phyloP scores from a whole-genome alignment of 352 stramenopile species.

The Phytopythium kandeliae region DNA sequence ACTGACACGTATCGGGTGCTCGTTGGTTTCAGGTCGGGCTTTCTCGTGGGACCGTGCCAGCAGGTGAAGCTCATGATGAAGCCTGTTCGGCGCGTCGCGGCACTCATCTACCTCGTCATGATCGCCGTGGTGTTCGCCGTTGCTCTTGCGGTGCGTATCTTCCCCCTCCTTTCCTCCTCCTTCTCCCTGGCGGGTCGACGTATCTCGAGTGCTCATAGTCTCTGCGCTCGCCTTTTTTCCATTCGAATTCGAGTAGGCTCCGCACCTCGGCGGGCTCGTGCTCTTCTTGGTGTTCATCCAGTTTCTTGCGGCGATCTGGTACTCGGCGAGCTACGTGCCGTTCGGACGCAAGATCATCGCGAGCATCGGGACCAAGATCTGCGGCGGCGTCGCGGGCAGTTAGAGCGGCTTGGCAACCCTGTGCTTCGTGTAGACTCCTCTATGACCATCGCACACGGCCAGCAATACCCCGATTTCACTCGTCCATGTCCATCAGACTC shows the following conservation, averaged over 20 bases:
- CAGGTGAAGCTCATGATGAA: conserved; percentile 88
- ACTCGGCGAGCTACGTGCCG: conserved; percentile 80
- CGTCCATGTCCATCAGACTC: no score
- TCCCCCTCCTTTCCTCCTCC: no score
- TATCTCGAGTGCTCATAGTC: no score
- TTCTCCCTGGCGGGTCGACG: no score
- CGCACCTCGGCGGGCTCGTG: conserved; percentile 65
- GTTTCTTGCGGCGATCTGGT: conserved; percentile 72
- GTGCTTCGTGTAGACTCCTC: not conserved
- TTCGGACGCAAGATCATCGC: conserved; percentile 81
- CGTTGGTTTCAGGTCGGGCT: conserved; percentile 43
- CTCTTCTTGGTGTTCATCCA: conserved; percentile 77
- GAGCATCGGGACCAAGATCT: conserved; percentile 58
- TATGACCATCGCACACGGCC: not conserved
- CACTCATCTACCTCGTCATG: conserved; percentile 72
- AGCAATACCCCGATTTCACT: no score
- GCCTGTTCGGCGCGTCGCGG: conserved; percentile 63
- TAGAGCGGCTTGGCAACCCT: not conserved
- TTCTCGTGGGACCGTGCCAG: conserved; percentile 74
- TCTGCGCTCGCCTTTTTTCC: no score
- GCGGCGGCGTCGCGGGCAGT: conserved; percentile 19
- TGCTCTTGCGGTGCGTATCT: conserved; percentile 48
- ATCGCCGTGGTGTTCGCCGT: conserved; percentile 70
- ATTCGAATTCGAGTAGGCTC: conserved; percentile 31
- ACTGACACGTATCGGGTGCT: no score